Evolutionary conservation across 495 filamentous ascomycete species (phyloP).

Genomic region (Aspergillus ellipticus): DNA sequence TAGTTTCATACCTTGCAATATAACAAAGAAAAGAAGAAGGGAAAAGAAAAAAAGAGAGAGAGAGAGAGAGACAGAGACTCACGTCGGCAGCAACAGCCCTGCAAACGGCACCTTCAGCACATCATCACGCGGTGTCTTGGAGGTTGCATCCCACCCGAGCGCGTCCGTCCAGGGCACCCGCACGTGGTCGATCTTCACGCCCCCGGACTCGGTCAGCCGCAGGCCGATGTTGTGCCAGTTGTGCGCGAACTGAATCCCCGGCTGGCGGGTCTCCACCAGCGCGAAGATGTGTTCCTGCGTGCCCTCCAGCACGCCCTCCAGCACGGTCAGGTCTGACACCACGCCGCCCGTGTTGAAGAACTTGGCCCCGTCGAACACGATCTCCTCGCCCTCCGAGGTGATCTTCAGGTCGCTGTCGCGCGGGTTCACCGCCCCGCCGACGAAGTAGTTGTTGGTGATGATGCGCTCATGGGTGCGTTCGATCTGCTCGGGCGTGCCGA

Average conservation of each 20-base stretch:
- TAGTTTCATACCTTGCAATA: not conserved
- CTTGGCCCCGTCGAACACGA: conserved; percentile 57
- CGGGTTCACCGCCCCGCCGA: conserved; percentile 61
- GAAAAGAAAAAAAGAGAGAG: no score
- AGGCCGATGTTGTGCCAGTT: conserved; percentile 63
- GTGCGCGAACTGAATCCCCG: conserved; percentile 52
- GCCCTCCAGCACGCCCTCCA: conserved; percentile 54
- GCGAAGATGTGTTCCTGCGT: conserved; percentile 59
- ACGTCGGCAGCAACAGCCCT: conserved; percentile 55
- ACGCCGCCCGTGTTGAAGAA: conserved; percentile 62
- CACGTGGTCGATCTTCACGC: conserved; percentile 54
- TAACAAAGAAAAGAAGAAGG: no score
- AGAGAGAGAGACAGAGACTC: no score
- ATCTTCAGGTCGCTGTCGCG: conserved; percentile 56
- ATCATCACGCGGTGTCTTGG: conserved; percentile 42
- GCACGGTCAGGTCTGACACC: conserved; percentile 57
- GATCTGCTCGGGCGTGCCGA: conserved; percentile 52
- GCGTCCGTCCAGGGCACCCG: conserved; percentile 54
- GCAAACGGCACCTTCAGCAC: conserved; percentile 47
- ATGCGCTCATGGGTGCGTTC: conserved; percentile 51
- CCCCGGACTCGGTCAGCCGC: conserved; percentile 57
- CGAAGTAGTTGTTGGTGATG: conserved; percentile 56
- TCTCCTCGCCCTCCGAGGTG: conserved; percentile 43
- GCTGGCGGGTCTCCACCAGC: conserved; percentile 48
- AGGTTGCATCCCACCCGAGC: conserved; percentile 48